These are phyloP conservation scores for Capsicum baccatum DNA, from an alignment of 257 asterid genomes.

Conservation along the genomic window DNA sequence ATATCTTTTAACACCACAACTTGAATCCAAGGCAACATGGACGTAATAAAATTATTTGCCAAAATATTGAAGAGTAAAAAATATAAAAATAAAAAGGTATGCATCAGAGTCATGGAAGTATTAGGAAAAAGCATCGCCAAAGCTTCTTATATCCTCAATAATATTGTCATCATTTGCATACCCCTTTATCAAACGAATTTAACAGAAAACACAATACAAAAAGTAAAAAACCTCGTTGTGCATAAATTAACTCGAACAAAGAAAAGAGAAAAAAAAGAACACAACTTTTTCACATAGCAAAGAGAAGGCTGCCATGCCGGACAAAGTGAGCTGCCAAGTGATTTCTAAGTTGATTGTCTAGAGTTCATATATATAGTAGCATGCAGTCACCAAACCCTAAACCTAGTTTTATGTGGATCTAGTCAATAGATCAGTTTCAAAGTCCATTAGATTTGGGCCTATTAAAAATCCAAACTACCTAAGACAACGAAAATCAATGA, in stretches of 20 bases:
- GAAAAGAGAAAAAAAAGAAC: background rate
- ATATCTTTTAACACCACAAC: too few species aligned
- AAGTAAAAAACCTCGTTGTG: background rate
- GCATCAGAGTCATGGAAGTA: constrained; percentile 65
- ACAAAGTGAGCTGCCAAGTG: background rate
- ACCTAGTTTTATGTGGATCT: background rate
- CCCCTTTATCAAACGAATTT: background rate
- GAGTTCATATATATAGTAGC: background rate
- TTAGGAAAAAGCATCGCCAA: constrained; percentile 34
- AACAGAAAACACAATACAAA: background rate
- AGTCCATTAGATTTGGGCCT: background rate
- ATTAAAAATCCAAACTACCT: too few species aligned
- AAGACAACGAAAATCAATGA: too few species aligned
- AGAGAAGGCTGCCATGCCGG: too few species aligned
- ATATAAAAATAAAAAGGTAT: background rate
- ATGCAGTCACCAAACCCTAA: background rate
- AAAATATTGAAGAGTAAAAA: too few species aligned
- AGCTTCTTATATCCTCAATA: constrained; percentile 36
- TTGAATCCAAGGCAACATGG: too few species aligned
- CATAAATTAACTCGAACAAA: background rate
- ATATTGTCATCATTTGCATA: constrained; percentile 46
- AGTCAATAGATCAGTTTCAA: background rate
- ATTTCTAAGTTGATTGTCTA: background rate
- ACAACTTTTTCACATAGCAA: background rate
- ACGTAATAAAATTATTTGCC: too few species aligned